Conservation (phyloP, 345 rosid species). For the Chamaenerion angustifolium region DNA sequence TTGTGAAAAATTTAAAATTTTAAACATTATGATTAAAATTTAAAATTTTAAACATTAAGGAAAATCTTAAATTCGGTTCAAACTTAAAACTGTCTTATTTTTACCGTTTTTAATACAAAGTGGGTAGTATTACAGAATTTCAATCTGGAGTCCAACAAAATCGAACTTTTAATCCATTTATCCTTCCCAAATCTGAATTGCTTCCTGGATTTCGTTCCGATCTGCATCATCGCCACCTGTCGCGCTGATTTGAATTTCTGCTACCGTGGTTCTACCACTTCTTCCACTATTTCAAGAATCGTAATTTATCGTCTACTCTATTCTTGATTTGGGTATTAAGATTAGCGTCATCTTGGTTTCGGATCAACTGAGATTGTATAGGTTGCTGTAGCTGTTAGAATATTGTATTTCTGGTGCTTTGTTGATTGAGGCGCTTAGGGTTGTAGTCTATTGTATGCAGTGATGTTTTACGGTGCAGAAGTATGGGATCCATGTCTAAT, state of each 20-base stretch:
- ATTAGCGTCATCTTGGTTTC: neutral
- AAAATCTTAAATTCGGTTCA: too few relatives aligned
- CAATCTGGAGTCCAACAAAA: too few relatives aligned
- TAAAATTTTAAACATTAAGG: too few relatives aligned
- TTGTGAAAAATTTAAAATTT: too few relatives aligned
- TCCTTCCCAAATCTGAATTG: neutral
- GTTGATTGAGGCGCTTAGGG: constrained; percentile 8
- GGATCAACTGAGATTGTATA: neutral
- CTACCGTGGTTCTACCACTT: neutral
- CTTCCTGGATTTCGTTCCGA: neutral
- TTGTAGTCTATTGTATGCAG: constrained; percentile 10
- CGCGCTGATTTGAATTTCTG: neutral
- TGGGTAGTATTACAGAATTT: too few relatives aligned
- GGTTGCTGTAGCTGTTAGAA: neutral
- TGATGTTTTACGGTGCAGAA: constrained; percentile 85
- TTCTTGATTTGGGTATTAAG: neutral
- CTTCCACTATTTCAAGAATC: neutral
- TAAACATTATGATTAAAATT: too few relatives aligned
- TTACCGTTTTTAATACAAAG: too few relatives aligned
- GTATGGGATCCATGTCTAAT: constrained; percentile 98
- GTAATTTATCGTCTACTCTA: too few relatives aligned
- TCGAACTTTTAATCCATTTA: neutral
- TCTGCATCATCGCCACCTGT: neutral
- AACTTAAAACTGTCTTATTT: too few relatives aligned
- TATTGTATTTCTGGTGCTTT: neutral